phyloP scores from a whole-genome alignment of 768 basidiomycete genomes.

The Harrya chromipes region DNA sequence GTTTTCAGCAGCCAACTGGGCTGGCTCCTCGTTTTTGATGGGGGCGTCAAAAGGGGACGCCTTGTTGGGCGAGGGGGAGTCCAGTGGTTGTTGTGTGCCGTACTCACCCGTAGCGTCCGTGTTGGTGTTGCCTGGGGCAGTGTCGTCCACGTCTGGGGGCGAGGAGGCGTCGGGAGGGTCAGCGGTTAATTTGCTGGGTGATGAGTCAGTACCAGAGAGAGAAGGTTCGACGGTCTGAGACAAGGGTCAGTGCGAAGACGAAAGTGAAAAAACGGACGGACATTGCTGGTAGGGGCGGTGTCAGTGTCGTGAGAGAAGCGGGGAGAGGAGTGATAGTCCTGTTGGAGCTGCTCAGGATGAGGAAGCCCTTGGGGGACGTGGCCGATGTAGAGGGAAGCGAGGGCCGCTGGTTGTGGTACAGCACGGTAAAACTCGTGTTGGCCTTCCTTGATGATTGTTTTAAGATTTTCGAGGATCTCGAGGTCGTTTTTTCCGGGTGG shows the following conservation, averaged over 20 bases:
- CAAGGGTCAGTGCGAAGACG: constrained; percentile 9
- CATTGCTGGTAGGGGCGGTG: constrained; percentile 30
- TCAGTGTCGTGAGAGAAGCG: constrained; percentile 16
- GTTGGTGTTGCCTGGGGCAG: constrained; percentile 6
- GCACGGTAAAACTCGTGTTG: constrained; percentile 74
- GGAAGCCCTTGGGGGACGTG: constrained; percentile 30
- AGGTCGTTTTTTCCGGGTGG: constrained; percentile 64
- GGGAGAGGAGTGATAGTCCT: constrained; percentile 13
- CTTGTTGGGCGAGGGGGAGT: constrained; percentile 23
- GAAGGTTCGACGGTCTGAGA: constrained; percentile 24
- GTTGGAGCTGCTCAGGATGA: constrained; percentile 36
- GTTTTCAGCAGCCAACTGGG: constrained; percentile 19
- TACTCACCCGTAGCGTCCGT: constrained; percentile 29
- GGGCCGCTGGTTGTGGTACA: constrained; percentile 58
- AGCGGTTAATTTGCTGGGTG: constrained; percentile 19
- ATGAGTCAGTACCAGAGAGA: constrained; percentile 26
- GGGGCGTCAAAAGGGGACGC: constrained; percentile 12
- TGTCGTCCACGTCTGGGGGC: constrained; percentile 11
- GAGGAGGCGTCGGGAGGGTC: constrained; percentile 13
- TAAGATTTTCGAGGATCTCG: constrained; percentile 72
- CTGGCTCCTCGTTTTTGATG: constrained; percentile 32
- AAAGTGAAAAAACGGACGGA: constrained; percentile 20
- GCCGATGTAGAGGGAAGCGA: constrained; percentile 65
- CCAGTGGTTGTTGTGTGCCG: constrained; percentile 21
- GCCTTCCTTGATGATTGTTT: constrained; percentile 63